Base-by-base conservation (phyloP, 208 protist species). In the Leptomonas pyrrhocoris region DNA sequence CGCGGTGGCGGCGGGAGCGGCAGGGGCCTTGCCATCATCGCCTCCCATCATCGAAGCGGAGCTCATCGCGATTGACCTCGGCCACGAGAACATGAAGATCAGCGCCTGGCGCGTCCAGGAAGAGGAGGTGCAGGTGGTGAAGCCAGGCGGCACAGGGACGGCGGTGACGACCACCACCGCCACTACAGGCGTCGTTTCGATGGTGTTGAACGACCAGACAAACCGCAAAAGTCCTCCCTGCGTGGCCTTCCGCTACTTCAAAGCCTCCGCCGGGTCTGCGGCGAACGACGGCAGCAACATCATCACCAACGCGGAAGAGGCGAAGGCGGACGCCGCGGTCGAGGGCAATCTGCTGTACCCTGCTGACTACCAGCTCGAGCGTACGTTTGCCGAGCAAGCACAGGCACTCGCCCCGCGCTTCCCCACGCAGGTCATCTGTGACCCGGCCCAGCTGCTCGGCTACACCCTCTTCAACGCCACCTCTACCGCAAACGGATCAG, bases 121-220 rank as follows among this genome's bases (percentile, higher is more conserved):
- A 34, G 62, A 68, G 21, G 58, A 64, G 16, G 43, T 64, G 28
- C 8, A 28, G 55, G 43, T 45, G 38, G 43, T 45, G 38, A 45
- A 53, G 42, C 15, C 53, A 23, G 66, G 54, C 46, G 55, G 50
- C 55, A 30, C 27, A 6, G 42, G 68, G 6, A 64, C 58, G 15
- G 58, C 40, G 23, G 53, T 51, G 34, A 53, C 63, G 15, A 50
- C 66, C 8, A 59, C 78, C 25, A 51, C 65, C 11, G n/a, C 36
- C 25, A 71, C 40, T 12, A 51, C 49, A 3, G 66, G 70, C 0
- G 21, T 48, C 19, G 81, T 92, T n/a, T 77, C 92, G 45, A 83
- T 98, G 18, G 86, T 98, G 30, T 73, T 98, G 16, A 98, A 98
- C 69, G 96, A 98, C 58, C 93, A 98, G 73, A 80, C 90, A 18